A percentile compares a stretch with the other conserved stretches of the same genome.
phyloP scores from a whole-genome alignment of 2,329 filamentous ascomycete genomes.

The Cucurbitaria berberidis region DNA sequence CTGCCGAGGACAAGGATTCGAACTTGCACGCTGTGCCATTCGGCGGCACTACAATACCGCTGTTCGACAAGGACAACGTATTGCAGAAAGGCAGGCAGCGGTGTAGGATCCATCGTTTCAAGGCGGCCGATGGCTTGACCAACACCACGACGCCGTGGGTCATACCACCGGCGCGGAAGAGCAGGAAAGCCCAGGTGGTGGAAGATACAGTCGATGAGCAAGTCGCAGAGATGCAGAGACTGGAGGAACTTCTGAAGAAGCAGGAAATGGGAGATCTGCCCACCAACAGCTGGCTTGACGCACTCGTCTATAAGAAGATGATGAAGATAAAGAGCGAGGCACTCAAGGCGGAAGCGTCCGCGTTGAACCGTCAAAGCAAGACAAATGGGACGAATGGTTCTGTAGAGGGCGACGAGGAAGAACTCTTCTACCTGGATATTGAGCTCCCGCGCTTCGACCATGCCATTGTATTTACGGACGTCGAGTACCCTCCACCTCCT shows the following conservation, averaged over 20 bases:
- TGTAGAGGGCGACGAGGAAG: constrained; percentile 56
- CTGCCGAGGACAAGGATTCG: constrained; percentile 72
- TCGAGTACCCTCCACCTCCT: constrained; percentile 86
- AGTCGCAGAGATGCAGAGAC: constrained; percentile 83
- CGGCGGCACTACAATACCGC: constrained; percentile 85
- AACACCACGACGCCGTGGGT: constrained; percentile 77
- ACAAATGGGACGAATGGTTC: constrained; percentile 18
- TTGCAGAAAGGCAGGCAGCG: constrained; percentile 91
- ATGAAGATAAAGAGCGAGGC: constrained; percentile 67
- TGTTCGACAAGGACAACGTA: constrained; percentile 94
- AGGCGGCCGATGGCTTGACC: constrained; percentile 83
- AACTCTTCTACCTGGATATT: constrained; percentile 82
- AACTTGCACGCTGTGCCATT: constrained; percentile 86
- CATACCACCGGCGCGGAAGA: constrained; percentile 62
- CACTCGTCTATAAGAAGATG: constrained; percentile 87
- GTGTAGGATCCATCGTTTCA: constrained; percentile 82
- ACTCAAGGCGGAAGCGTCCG: constrained; percentile 42
- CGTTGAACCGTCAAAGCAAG: constrained; percentile 46
- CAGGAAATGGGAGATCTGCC: constrained; percentile 98
- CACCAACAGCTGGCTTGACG: constrained; percentile 92
- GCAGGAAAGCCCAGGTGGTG: constrained; percentile 56
- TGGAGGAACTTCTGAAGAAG: constrained; percentile 92
- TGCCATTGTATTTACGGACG: constrained; percentile 91
- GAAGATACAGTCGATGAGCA: constrained; percentile 63
- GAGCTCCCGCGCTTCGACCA: constrained; percentile 96